Evolutionary conservation across 2,329 filamentous ascomycete species (phyloP), one percentile per base, ranked within the genome.

Genomic region (Neocucurbitaria cava): DNA sequence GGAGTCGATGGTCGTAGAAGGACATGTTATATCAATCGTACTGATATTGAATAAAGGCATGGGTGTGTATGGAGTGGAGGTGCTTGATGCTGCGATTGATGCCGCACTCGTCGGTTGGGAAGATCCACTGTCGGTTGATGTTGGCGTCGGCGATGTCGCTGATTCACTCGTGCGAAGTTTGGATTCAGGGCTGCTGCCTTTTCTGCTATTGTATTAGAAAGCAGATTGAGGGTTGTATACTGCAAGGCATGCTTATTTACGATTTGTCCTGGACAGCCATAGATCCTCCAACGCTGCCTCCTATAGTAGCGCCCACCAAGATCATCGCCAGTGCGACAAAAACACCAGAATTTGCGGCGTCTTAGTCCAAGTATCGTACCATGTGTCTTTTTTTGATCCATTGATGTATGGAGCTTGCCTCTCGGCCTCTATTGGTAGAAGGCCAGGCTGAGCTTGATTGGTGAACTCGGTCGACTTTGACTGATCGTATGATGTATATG

Each of bases 1-100:
- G 4, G 48, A 55, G 5, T 44, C 17, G 26, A 55, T 31, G 5
- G 39, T 21, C 2, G 42, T 47, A 1, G 43, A 52, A 17, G 48
- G 28, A 21, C 52, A 55, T 15, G 49, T 55, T 20, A 44, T 23
- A 10, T 55, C 38, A 13, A 52, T 52, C 13, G 43, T 52, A 3
- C 47, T 39, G 1, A 55, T 38, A 18, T 17, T 6, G 13, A n/a
- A 17, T 9, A 38, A 18, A 10, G 35, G 35, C 5, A 5, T 6
- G 33, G 33, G 7, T 13, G 11, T 35, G n/a, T 10, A 18, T 4
- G 15, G 9, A 8, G 35, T 38, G 13, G 8, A 20, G 2, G 35
- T 38, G 5, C 35, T 18, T 38, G 35, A 38, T 38, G 35, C n/a
- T 20, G 35, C 18, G 35, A 15, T 31, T 11, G 28, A 31, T 31